These are phyloP conservation scores for Ogataea wickerhamii DNA, from an alignment of 805 yeast species.

Conservation along the genomic window DNA sequence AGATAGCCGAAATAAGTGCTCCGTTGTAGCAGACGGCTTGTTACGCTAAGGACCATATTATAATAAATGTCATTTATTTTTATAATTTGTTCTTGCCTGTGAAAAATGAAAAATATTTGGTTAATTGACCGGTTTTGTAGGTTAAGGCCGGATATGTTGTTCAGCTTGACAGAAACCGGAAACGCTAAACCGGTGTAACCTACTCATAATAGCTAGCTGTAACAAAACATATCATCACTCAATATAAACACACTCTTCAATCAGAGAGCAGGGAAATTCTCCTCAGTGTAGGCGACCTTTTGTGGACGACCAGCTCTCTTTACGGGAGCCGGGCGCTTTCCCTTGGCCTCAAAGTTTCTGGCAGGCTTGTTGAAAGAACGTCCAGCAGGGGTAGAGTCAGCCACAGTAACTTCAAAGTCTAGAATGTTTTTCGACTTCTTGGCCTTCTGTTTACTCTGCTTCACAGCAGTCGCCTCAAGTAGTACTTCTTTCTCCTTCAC, in stretches of 20 bases:
- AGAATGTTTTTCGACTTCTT: slow-evolving; percentile 77
- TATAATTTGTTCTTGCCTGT: too few relatives aligned
- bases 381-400: slow-evolving; percentile 49
- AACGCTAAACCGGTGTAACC: not conserved
- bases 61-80: too few relatives aligned
- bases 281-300: slow-evolving; percentile 38
- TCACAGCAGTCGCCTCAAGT: slow-evolving; percentile 57
- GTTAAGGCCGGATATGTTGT: too few relatives aligned
- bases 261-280: slow-evolving; percentile 70
- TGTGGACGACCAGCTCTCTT: slow-evolving; percentile 25
- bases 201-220: not conserved
- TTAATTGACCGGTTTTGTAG: too few relatives aligned
- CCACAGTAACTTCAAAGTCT: slow-evolving; percentile 69
- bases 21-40: too few relatives aligned
- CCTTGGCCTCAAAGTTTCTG: slow-evolving; percentile 25
- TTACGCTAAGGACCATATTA: too few relatives aligned
- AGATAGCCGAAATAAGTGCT: too few relatives aligned
- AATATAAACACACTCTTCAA: not conserved
- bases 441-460: slow-evolving; percentile 68
- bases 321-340: slow-evolving; percentile 22
- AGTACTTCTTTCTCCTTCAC: slow-evolving; percentile 62
- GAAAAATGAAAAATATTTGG: too few relatives aligned
- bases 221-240: not conserved
- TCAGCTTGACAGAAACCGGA: not conserved
- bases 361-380: slow-evolving; percentile 29